These are phyloP conservation scores for Coccomyxa subellipsoidea DNA, from an alignment of 163 green algal genomes.

Conservation along the genomic window DNA sequence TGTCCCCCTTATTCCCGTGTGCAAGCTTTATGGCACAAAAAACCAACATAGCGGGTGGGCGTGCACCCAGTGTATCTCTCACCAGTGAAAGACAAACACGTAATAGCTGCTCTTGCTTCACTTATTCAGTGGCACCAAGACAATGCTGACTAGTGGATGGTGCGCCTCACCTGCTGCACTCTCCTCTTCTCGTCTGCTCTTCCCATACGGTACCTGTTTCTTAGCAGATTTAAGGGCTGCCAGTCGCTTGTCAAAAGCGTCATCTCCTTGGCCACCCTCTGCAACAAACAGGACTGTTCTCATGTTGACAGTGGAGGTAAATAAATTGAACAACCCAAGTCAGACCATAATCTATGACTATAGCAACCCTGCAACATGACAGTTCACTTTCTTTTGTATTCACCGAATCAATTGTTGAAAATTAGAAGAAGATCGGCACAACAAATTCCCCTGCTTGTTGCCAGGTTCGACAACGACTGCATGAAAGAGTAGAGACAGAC, in stretches of 20 bases:
- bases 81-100: too few relatives aligned
- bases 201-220: neutral
- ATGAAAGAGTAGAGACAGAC: neutral
- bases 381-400: too few relatives aligned
- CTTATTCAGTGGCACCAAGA: neutral
- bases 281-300: neutral
- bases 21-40: too few relatives aligned
- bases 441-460: neutral
- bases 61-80: too few relatives aligned
- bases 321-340: too few relatives aligned
- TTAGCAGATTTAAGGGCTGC: conserved; percentile 4
- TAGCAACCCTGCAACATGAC: too few relatives aligned
- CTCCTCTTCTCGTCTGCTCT: neutral
- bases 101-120: neutral
- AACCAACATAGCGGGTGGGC: too few relatives aligned
- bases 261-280: neutral
- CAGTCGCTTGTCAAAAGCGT: neutral
- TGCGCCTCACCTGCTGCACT: neutral
- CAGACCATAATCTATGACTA: too few relatives aligned
- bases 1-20: too few relatives aligned
- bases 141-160: neutral
- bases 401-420: too few relatives aligned
- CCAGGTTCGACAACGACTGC: neutral
- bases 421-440: too few relatives aligned
- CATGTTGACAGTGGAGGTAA: neutral